phyloP scores from a whole-genome alignment of 352 stramenopile species.

The Globisporangium megalacanthum region DNA sequence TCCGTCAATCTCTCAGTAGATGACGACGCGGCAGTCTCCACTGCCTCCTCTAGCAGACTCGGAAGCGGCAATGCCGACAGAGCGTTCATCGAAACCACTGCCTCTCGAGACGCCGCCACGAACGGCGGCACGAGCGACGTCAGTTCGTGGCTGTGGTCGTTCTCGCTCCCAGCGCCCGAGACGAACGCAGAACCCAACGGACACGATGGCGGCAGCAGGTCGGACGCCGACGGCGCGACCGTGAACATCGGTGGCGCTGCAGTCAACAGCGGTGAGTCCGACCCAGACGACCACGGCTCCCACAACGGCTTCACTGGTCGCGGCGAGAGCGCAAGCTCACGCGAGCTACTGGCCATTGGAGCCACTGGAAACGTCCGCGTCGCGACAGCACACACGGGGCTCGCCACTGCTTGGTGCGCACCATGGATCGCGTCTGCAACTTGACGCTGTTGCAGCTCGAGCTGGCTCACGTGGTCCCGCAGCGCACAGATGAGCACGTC shows the following conservation, averaged over 20 bases:
- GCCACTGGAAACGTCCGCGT: not conserved
- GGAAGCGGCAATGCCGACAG: not conserved
- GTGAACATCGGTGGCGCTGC: slow-evolving; percentile 7
- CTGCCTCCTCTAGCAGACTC: not conserved
- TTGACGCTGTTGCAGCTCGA: slow-evolving; percentile 11
- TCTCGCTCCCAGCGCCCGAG: not conserved
- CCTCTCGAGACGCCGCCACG: not conserved
- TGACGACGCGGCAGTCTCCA: not conserved
- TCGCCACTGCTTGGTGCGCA: not conserved
- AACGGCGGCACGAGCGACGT: slow-evolving; percentile 11
- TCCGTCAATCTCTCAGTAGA: not conserved
- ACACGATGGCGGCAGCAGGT: slow-evolving; percentile 3
- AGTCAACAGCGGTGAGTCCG: slow-evolving; percentile 21
- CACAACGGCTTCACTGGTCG: slow-evolving; percentile 31
- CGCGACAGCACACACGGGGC: not conserved
- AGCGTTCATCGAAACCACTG: not conserved
- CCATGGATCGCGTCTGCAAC: slow-evolving; percentile 3
- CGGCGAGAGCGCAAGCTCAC: slow-evolving; percentile 17
- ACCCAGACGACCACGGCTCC: slow-evolving; percentile 37
- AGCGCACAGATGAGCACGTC: slow-evolving; percentile 38
- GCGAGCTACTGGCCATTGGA: not conserved
- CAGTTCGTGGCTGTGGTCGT: slow-evolving; percentile 8
- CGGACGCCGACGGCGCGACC: slow-evolving; percentile 3
- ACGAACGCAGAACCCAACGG: not conserved
- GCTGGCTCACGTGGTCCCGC: slow-evolving; percentile 25